Evolutionary conservation across 202 grass and related monocot genomes (phyloP).

Genomic region (Eragrostis tef): DNA sequence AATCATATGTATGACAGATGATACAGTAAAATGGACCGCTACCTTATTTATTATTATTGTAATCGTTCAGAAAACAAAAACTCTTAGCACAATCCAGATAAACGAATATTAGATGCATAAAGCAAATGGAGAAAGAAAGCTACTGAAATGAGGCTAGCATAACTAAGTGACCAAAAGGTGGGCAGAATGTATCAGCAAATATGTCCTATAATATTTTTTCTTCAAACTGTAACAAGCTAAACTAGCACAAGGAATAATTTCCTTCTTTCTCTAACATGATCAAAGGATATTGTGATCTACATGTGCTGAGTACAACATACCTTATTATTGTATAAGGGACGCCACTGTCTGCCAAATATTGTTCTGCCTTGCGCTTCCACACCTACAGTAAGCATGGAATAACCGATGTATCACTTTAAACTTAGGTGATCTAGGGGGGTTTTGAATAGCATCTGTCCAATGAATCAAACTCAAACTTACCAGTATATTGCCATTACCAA

Average conservation of each 20-base stretch:
- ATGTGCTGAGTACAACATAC: conserved; percentile 39
- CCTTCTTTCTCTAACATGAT: neutral
- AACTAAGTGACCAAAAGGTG: conserved; percentile 3
- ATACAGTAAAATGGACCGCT: neutral
- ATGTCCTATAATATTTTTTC: neutral
- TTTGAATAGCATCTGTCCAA: neutral
- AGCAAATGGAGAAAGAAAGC: neutral
- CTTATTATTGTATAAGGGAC: conserved; percentile 79
- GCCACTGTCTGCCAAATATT: conserved; percentile 86
- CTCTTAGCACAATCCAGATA: conserved; percentile 11
- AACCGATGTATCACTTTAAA: conserved; percentile 8
- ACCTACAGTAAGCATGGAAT: conserved; percentile 49
- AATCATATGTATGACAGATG: neutral
- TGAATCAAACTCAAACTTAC: conserved; percentile 35
- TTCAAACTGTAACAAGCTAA: neutral
- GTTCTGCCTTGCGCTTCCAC: conserved; percentile 87
- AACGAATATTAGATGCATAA: neutral
- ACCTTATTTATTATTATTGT: neutral
- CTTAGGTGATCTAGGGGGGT: neutral
- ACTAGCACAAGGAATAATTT: neutral
- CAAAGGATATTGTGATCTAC: neutral
- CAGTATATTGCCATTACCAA: conserved; percentile 91
- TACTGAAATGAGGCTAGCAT: neutral
- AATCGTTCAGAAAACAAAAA: neutral
- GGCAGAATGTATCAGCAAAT: neutral